phyloP scores from a whole-genome alignment of 768 basidiomycete genomes.

The Boletus subparvulus region DNA sequence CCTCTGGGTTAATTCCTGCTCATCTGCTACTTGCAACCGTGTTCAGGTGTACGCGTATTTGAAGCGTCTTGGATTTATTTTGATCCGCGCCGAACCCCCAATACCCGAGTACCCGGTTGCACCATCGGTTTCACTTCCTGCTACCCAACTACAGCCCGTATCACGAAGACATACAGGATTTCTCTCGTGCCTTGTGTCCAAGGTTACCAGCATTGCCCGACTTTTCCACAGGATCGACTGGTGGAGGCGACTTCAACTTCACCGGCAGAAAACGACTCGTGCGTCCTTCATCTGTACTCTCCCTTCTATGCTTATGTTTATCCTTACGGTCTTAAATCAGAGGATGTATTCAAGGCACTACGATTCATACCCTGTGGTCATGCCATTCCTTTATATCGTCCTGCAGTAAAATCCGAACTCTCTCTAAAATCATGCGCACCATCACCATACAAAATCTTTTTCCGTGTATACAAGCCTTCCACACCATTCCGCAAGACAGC shows the following conservation, averaged over 20 bases:
- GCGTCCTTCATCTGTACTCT: constrained; percentile 17
- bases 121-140: constrained; percentile 27
- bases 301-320: neutral
- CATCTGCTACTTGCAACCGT: neutral
- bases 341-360: constrained; percentile 62
- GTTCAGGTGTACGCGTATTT: constrained; percentile 88
- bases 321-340: constrained; percentile 38
- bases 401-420: constrained; percentile 5
- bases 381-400: constrained; percentile 38
- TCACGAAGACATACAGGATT: constrained; percentile 5
- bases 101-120: constrained; percentile 52
- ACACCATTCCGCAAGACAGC: constrained; percentile 78
- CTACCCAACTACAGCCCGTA: constrained; percentile 5
- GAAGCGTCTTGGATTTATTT: constrained; percentile 85
- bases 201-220: neutral
- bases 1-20: neutral
- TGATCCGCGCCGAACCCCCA: constrained; percentile 73
- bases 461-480: constrained; percentile 87
- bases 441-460: constrained; percentile 71
- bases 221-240: constrained; percentile 40
- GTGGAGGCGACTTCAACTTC: constrained; percentile 62
- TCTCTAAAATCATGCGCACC: neutral
- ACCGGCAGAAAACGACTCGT: constrained; percentile 58
- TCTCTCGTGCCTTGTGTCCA: constrained; percentile 14
- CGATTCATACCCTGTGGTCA: constrained; percentile 75